These are phyloP conservation scores for Monilinia polystroma DNA, from an alignment of 2,329 filamentous ascomycete species.

Conservation along the genomic window DNA sequence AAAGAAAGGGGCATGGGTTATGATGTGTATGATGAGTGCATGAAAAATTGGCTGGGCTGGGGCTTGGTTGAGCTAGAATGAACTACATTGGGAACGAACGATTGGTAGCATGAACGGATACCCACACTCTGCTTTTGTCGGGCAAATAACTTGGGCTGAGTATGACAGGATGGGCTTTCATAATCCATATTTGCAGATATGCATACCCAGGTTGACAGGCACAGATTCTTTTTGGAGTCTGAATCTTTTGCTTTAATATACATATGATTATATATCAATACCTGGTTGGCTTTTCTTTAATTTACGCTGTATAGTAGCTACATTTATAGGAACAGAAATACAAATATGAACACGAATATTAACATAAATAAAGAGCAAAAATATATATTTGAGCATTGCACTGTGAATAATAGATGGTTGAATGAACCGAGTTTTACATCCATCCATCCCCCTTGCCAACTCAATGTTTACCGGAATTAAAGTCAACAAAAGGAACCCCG, in stretches of 20 bases:
- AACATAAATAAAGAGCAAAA: too few relatives aligned
- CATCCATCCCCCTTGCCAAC: too few relatives aligned
- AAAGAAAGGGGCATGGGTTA: background rate
- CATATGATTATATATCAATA: too few relatives aligned
- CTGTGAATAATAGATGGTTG: too few relatives aligned
- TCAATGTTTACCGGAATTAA: too few relatives aligned
- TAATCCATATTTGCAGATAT: background rate
- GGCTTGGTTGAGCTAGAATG: background rate
- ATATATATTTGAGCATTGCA: too few relatives aligned
- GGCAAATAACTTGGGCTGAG: background rate
- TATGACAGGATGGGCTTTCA: background rate
- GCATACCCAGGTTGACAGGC: background rate
- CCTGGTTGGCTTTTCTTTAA: too few relatives aligned
- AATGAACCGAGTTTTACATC: too few relatives aligned
- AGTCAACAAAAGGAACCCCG: too few relatives aligned
- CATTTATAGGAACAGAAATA: too few relatives aligned
- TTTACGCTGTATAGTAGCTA: too few relatives aligned
- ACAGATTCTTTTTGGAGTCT: background rate
- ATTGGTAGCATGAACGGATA: background rate
- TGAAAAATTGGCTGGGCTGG: background rate
- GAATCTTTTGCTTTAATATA: background rate
- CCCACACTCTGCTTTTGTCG: background rate
- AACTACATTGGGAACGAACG: slow-evolving; percentile 3
- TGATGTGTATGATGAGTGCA: background rate
- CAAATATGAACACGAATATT: too few relatives aligned